Evolutionary conservation across 73 alveolate species (phyloP).

Genomic region (Paramecium tetraurelia): DNA sequence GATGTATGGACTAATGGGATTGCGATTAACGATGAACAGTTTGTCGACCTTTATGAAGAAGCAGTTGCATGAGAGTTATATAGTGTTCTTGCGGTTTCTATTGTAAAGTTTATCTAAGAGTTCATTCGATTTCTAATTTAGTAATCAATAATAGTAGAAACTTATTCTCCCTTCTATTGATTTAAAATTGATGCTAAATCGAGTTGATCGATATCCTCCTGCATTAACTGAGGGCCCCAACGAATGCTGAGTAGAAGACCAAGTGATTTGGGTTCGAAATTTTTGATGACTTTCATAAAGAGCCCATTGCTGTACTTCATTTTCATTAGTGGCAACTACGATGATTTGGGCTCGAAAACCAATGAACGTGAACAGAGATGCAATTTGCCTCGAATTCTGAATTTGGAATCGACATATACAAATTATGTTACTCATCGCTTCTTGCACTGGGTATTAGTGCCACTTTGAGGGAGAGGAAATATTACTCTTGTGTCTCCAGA

Average conservation of each 20-base stretch:
- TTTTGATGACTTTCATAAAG: conserved; percentile 42
- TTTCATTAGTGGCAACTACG: conserved; percentile 57
- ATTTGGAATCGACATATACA: neutral
- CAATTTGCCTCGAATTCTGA: conserved; percentile 62
- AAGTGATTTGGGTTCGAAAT: conserved; percentile 18
- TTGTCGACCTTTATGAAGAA: conserved; percentile 48
- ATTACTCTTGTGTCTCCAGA: conserved; percentile 46
- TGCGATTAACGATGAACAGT: conserved; percentile 40
- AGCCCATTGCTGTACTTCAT: conserved; percentile 61
- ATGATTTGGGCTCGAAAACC: conserved; percentile 62
- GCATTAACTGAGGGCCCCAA: neutral
- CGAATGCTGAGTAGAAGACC: neutral
- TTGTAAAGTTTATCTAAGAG: neutral
- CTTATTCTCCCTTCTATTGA: neutral
- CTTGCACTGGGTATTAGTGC: neutral
- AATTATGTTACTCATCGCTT: conserved; percentile 33
- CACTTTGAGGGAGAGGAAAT: conserved; percentile 34
- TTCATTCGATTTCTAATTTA: neutral
- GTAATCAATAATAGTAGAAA: neutral
- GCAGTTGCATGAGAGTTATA: neutral
- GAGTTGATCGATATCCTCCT: conserved; percentile 15
- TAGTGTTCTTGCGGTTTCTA: neutral
- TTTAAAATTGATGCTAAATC: neutral
- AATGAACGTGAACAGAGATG: conserved; percentile 67
- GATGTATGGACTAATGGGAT: conserved; percentile 56